These are phyloP conservation scores for Asterochloris erici DNA, from an alignment of 139 green algal species.

Conservation along the genomic window DNA sequence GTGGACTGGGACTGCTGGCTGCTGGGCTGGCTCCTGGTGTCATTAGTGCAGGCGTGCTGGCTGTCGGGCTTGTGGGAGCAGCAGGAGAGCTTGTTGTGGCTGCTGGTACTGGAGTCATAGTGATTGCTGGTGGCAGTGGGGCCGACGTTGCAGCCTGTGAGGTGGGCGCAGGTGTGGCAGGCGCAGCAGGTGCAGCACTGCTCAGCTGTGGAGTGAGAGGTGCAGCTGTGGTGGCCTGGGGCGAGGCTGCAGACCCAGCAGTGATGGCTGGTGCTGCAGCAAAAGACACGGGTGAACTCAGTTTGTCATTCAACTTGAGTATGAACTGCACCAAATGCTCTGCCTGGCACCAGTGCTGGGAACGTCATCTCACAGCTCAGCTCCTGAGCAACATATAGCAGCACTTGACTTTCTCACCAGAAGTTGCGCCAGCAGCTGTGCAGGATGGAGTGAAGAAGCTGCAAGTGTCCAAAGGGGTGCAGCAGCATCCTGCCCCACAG, in stretches of 20 bases:
- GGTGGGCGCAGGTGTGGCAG: background rate
- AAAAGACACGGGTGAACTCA: background rate
- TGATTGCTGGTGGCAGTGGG: background rate
- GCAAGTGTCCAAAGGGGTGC: slow-evolving; percentile 8
- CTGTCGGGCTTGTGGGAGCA: slow-evolving; percentile 2
- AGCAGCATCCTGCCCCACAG: slow-evolving; percentile 12
- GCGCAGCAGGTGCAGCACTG: background rate
- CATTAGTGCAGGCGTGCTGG: background rate
- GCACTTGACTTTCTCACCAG: background rate
- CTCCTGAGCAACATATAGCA: background rate
- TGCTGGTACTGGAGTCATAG: background rate
- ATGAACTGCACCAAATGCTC: too few species aligned
- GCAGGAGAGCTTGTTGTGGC: background rate
- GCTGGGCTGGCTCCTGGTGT: too few species aligned
- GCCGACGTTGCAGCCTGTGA: background rate
- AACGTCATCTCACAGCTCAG: too few species aligned
- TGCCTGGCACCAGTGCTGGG: too few species aligned
- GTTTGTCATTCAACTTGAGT: background rate
- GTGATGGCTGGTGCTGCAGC: too few species aligned
- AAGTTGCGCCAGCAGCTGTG: background rate
- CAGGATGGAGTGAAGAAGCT: slow-evolving; percentile 17
- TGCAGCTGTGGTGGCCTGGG: too few species aligned
- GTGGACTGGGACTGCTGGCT: too few species aligned
- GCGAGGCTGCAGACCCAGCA: too few species aligned
- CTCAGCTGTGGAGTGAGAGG: background rate